Evolutionary conservation across 495 filamentous ascomycete species (phyloP).

Genomic region (Penicillium paxilli): DNA sequence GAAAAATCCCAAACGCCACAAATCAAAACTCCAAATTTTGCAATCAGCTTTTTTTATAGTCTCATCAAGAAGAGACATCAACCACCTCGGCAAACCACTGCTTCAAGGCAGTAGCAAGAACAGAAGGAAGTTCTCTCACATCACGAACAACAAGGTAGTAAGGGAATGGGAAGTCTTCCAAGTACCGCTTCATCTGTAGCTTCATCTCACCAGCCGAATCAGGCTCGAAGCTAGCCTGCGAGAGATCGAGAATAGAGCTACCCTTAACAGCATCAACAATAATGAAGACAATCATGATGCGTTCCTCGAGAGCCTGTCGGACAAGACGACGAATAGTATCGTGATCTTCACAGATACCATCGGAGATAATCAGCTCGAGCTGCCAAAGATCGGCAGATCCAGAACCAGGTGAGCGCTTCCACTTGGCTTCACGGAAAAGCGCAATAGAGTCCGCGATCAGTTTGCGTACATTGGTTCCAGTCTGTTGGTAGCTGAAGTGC

Average conservation of each 20-base stretch:
- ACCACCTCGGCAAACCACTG: slow-evolving; percentile 97
- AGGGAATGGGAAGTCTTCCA: slow-evolving; percentile 93
- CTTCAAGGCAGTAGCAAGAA: slow-evolving; percentile 83
- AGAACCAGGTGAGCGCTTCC: slow-evolving; percentile 52
- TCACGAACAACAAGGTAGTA: slow-evolving; percentile 95
- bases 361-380: slow-evolving; percentile 85
- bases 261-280: slow-evolving; percentile 79
- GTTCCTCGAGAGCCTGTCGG: slow-evolving; percentile 82
- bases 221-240: slow-evolving; percentile 72
- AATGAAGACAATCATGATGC: slow-evolving; percentile 97
- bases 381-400: slow-evolving; percentile 87
- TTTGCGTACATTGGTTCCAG: slow-evolving; percentile 77
- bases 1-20: slow-evolving; percentile 6
- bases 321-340: slow-evolving; percentile 79
- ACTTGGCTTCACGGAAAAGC: slow-evolving; percentile 75
- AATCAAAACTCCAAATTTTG: slow-evolving; percentile 16
- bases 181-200: slow-evolving; percentile 79
- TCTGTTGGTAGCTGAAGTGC: slow-evolving; percentile 83
- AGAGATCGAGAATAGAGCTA: slow-evolving; percentile 76
- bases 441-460: slow-evolving; percentile 75
- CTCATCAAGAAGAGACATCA: slow-evolving; percentile 48
- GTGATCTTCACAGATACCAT: slow-evolving; percentile 90
- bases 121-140: slow-evolving; percentile 84
- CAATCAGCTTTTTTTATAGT: slow-evolving; percentile 15
- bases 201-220: slow-evolving; percentile 62